Evolutionary conservation across 2,329 filamentous ascomycete species (phyloP), one percentile per base, ranked within the genome.

Genomic region (Cladosporium phlei): DNA sequence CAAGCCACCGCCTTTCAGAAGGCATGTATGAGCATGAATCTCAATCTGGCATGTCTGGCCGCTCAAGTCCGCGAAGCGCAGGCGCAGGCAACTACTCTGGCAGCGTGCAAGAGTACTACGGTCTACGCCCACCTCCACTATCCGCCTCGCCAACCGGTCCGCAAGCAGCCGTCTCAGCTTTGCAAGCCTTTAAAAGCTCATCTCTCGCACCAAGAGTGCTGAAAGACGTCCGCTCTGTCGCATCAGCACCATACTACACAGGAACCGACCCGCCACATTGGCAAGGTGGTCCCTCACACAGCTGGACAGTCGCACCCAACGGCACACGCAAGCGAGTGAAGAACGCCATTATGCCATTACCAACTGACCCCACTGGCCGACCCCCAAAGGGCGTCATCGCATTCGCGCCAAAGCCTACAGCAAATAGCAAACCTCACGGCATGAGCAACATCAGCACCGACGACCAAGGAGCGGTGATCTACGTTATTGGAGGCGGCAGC

Each of bases 171-270:
- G 55, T 52, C 10, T 56, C 57, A 3, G 47, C 62, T 47, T 60
- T 58, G 24, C 39, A 47, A 10, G 57, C 59, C 3, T 52, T 63
- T 42, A 59, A 62, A 51, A 53, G 52, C 17, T 61, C 56, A 22
- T 57, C 61, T 11, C 62, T 59, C 30, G 61, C 96, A 55, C 93
- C 93, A 1, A 80, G 86, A 32, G 77, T 93, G 22, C 94, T 97
- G 63, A 91, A 87, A 1, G 93, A 97, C 55, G 78, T 85, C 7
- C 95, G 96, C 64, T 94, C 88, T 1, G 90, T 91, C 58, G 78
- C 87, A 3, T 88, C 83, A 30, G 78, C 80, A 3, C 82, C 83
- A 25, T 97, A 97, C 58, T 85, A 93, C 57, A 83, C 88, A 28
- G 88, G 87, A 3, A 85, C 93, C 24, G 49, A 55, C 21, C 71